A percentile compares a stretch with the other conserved stretches of the same genome.
Evolutionary conservation across 2,329 filamentous ascomycete species (phyloP).

Genomic region (Pseudogymnoascus sp.): DNA sequence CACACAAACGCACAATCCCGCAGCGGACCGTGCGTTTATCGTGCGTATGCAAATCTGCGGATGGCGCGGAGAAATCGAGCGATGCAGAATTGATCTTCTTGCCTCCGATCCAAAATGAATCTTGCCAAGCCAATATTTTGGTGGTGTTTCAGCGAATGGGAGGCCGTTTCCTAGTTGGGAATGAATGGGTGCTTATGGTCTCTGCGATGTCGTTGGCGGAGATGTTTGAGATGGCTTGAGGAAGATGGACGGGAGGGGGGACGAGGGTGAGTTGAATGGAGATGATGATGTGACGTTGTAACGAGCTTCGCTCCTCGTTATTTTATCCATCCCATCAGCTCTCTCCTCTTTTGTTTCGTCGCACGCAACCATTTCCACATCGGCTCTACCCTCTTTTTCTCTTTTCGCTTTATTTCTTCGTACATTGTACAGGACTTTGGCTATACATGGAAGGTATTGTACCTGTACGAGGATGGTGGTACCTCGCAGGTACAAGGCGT

Average conservation of each 20-base stretch:
- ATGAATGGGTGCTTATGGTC: background rate
- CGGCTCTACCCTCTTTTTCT: background rate
- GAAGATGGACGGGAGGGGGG: background rate
- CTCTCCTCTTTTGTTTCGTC: background rate
- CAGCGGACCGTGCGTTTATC: conserved; percentile 1
- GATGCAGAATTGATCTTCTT: background rate
- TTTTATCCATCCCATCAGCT: conserved; percentile 4
- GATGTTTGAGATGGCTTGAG: background rate
- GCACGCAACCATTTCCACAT: background rate
- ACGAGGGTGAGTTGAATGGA: background rate
- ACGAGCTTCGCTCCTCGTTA: background rate
- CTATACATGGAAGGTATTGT: background rate
- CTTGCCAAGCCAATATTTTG: conserved; percentile 1
- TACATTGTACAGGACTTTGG: background rate
- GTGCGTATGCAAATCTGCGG: background rate
- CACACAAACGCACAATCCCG: background rate
- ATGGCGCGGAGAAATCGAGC: background rate
- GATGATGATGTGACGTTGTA: conserved; percentile 5
- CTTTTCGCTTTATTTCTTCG: background rate
- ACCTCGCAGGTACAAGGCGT: background rate
- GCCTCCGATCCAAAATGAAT: background rate
- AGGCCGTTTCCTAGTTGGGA: background rate
- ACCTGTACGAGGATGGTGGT: background rate
- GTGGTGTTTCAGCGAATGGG: background rate
- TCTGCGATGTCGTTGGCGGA: background rate